Evolutionary conservation across 805 yeast species (phyloP).

Genomic region (Metschnikowia cerradonensis): DNA sequence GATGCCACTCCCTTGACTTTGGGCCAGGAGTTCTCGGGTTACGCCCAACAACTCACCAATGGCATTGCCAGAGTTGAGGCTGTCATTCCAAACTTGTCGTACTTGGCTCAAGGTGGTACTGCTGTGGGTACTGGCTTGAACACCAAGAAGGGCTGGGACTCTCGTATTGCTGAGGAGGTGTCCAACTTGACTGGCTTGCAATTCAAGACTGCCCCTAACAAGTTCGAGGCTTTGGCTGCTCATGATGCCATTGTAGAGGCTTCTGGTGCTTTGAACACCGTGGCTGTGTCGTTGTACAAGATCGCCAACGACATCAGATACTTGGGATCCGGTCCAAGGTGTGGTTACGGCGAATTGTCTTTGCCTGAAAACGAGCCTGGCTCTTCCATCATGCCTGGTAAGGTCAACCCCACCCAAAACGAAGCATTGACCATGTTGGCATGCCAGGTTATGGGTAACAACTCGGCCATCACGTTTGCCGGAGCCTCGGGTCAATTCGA

Average conservation of each 20-base stretch:
- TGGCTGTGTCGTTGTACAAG: slow-evolving; percentile 90
- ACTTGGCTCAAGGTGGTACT: slow-evolving; percentile 98
- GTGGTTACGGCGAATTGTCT: slow-evolving; percentile 95
- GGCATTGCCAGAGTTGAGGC: slow-evolving; percentile 85
- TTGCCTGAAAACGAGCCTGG: slow-evolving; percentile 99
- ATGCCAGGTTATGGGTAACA: slow-evolving; percentile 96
- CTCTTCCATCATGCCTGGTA: slow-evolving; percentile 99
- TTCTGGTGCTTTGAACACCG: slow-evolving; percentile 93
- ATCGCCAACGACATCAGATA: slow-evolving; percentile 98
- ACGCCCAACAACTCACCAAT: slow-evolving; percentile 86
- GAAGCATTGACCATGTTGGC: slow-evolving; percentile 99
- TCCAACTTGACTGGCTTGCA: slow-evolving; percentile 81
- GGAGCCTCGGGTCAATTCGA: slow-evolving; percentile 99
- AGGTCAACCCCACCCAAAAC: slow-evolving; percentile 98
- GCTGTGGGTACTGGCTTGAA: slow-evolving; percentile 99
- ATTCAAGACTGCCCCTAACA: slow-evolving; percentile 95
- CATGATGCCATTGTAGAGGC: slow-evolving; percentile 98
- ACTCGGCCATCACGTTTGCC: slow-evolving; percentile 90
- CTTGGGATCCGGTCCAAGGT: slow-evolving; percentile 98
- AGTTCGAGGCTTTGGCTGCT: slow-evolving; percentile 98
- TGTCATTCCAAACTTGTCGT: slow-evolving; percentile 69
- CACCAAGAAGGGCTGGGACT: slow-evolving; percentile 88
- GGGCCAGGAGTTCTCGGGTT: slow-evolving; percentile 98
- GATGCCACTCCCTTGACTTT: slow-evolving; percentile 97
- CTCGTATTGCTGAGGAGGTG: slow-evolving; percentile 81